Evolutionary conservation across 805 yeast genomes (phyloP).

Genomic region (Metschnikowia aberdeeniae): DNA sequence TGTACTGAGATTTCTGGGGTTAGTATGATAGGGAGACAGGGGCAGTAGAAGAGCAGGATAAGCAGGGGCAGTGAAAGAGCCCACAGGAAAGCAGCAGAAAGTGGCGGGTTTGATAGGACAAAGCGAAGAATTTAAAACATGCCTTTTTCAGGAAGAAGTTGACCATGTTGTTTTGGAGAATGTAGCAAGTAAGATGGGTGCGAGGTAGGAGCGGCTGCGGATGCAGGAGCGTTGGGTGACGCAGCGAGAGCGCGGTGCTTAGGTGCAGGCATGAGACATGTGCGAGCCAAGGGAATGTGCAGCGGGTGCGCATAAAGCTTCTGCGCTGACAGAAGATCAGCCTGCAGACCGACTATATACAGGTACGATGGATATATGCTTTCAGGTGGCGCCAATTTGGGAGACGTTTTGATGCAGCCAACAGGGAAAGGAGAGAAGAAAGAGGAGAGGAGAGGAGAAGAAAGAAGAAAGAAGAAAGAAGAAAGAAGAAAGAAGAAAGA

Average conservation of each 20-base stretch:
- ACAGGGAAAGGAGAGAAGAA: too few species aligned
- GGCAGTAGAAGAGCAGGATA: neutral
- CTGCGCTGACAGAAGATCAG: too few species aligned
- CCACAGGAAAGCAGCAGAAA: neutral
- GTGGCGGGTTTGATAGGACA: neutral
- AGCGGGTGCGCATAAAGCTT: neutral
- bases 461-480: too few species aligned
- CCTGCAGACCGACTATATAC: too few species aligned
- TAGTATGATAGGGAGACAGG: conserved; percentile 2
- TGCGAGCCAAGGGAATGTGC: neutral
- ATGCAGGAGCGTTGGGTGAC: neutral
- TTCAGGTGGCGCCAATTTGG: too few species aligned
- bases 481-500: too few species aligned
- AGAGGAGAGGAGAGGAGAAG: too few species aligned
- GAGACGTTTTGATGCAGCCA: too few species aligned
- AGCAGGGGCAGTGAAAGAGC: neutral
- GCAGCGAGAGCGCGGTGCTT: neutral
- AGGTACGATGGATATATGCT: too few species aligned
- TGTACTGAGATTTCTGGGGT: conserved; percentile 17
- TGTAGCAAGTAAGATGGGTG: conserved; percentile 3
- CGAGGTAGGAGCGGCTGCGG: neutral
- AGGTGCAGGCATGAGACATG: neutral
- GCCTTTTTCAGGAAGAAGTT: conserved; percentile 12
- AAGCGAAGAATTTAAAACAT: neutral
- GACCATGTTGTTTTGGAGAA: conserved; percentile 5